Percentiles rank a stretch among this genome's conserved stretches.
Evolutionary conservation across 352 stramenopile genomes (phyloP).

Genomic region (Lagenidium sp.): DNA sequence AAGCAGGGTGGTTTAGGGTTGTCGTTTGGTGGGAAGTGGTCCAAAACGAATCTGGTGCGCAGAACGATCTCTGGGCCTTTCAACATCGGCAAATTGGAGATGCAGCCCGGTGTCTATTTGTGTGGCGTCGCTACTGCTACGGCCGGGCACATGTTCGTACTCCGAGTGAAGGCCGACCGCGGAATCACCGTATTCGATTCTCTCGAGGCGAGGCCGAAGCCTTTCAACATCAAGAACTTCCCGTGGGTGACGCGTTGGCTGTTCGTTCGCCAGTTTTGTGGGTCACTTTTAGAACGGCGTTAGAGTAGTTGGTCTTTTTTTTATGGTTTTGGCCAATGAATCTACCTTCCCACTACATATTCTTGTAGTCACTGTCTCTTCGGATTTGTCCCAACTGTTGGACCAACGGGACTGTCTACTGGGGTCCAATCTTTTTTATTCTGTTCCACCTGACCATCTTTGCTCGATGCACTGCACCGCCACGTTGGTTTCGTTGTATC

Average conservation of each 20-base stretch:
- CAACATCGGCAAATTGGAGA: background rate
- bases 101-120: background rate
- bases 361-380: no score
- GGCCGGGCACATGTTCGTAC: background rate
- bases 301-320: background rate
- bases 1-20: background rate
- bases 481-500: no score
- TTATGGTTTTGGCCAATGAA: background rate
- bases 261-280: background rate
- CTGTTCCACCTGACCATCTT: no score
- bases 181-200: background rate
- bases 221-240: background rate
- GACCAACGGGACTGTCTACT: no score
- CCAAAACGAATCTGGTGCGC: background rate
- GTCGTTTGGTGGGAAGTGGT: background rate
- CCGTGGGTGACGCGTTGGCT: background rate
- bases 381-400: no score
- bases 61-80: background rate
- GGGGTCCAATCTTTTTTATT: no score
- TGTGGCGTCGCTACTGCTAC: background rate
- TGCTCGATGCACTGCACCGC: no score
- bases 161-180: background rate
- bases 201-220: background rate
- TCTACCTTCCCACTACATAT: no score
- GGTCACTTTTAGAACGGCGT: no score